Evolutionary conservation across 331 rosid species (phyloP), one percentile per base, ranked within the genome.

Genomic region (Malus hybrid): DNA sequence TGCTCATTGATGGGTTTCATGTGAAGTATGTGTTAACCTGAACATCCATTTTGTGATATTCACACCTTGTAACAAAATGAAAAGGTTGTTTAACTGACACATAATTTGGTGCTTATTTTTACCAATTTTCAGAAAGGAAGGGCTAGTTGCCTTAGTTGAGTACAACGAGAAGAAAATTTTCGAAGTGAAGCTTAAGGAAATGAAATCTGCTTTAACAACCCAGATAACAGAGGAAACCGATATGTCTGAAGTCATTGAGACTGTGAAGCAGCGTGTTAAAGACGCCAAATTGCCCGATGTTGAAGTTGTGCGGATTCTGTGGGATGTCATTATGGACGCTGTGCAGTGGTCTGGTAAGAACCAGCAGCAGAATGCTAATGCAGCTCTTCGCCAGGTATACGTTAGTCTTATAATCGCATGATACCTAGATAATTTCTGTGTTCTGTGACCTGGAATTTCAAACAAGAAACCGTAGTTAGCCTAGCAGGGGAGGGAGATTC

Each of bases 281-380:
- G 99, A 95, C 86, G 99, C 99, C 27, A 95, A 92, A 75, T 81
- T 95, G 78, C 99, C 99, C 3, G 99, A 92, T 18, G 63, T 67
- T 33, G 99, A 90, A 84, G 83, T 88, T 63, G 97, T 95, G 71
- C 83, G 97, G 18, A 79, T 95, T 68, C 63, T 92, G 82, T 95
- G 99, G 98, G 99, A 95, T 79, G 93, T 95, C 83, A 83, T 95
- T 66, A 95, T 95, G 99, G 99, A 95, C 77, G 98, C 99, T 74
- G 99, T 95, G 76, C 99, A 95, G 93, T 95, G 99, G 99, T 95
- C 99, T 15, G 99, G 99, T 50, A 95, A 95, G 86, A 95, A 95
- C 76, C 99, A 95, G 93, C 99, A 95, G 66, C 99, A 95, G 85
- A 95, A 95, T 87, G 99, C 99, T 65, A 92, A 95, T 83, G 69